Percentiles rank a stretch among this genome's conserved stretches.
Conservation (phyloP, 345 rosid genomes). For the Citrus reticulata region DNA sequence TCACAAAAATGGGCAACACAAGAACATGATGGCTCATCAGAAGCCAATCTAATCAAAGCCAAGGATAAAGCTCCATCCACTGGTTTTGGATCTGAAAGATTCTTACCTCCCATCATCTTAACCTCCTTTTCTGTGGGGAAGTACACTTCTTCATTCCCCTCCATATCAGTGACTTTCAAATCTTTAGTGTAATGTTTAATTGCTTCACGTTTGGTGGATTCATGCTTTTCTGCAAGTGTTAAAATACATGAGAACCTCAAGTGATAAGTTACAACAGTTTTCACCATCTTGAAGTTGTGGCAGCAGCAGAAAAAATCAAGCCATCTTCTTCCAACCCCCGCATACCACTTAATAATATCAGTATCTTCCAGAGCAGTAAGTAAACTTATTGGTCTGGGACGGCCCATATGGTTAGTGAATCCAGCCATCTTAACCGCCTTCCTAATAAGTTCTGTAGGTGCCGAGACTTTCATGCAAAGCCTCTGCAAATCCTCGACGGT, state of each 20-base stretch:
- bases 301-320: slow-evolving; percentile 91
- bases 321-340: slow-evolving; percentile 90
- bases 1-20: slow-evolving; percentile 80
- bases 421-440: slow-evolving; percentile 81
- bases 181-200: slow-evolving; percentile 80
- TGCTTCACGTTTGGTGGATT: slow-evolving; percentile 76
- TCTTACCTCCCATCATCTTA: slow-evolving; percentile 93
- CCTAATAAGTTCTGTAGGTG: slow-evolving; percentile 74
- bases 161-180: slow-evolving; percentile 50
- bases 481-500: slow-evolving; percentile 71
- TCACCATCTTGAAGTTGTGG: slow-evolving; percentile 82
- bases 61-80: slow-evolving; percentile 77
- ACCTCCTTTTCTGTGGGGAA: slow-evolving; percentile 81
- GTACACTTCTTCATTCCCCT: slow-evolving; percentile 52
- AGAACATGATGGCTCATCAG: slow-evolving; percentile 50
- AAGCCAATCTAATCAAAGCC: slow-evolving; percentile 69
- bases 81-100: slow-evolving; percentile 76
- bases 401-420: slow-evolving; percentile 87
- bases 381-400: slow-evolving; percentile 74
- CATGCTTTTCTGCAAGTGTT: slow-evolving; percentile 88
- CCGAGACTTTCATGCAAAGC: slow-evolving; percentile 76
- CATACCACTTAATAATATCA: slow-evolving; percentile 91
- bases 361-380: slow-evolving; percentile 74
- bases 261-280: slow-evolving; percentile 78
- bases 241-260: slow-evolving; percentile 87